A percentile compares a stretch with the other conserved stretches of the same genome.
These are phyloP conservation scores for Ascocoryne sarcoides DNA, from an alignment of 2,329 filamentous ascomycete species.

Conservation along the genomic window DNA sequence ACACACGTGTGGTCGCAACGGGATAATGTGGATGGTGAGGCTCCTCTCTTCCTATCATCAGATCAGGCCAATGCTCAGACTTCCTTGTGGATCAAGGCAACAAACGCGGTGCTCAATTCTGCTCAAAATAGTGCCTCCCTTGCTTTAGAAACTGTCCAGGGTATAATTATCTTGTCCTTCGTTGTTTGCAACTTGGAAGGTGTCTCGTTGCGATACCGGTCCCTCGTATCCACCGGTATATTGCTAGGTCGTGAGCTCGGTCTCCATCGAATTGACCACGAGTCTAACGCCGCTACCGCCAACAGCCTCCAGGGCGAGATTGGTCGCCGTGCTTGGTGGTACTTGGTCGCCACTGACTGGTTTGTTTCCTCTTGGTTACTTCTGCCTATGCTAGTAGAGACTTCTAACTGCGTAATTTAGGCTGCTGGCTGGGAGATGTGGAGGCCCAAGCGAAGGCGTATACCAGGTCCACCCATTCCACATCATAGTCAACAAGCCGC, in stretches of 20 bases:
- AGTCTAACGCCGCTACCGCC: conserved; percentile 14
- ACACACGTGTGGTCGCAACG: conserved; percentile 6
- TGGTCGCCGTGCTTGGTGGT: conserved; percentile 32
- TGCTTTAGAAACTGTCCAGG: conserved; percentile 31
- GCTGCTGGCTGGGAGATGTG: conserved; percentile 24
- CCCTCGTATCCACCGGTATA: conserved; percentile 26
- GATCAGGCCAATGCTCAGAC: conserved; percentile 26
- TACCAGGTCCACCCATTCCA: conserved; percentile 30
- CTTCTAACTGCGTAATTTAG: background rate
- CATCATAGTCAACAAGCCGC: conserved; percentile 20
- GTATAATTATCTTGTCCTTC: conserved; percentile 29
- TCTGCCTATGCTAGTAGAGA: no score
- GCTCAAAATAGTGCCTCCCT: conserved; percentile 15
- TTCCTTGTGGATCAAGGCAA: conserved; percentile 25
- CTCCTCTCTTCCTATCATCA: conserved; percentile 8
- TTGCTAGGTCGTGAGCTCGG: conserved; percentile 18
- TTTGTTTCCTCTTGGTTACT: no score
- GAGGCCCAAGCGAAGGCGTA: conserved; percentile 25
- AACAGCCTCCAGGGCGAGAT: conserved; percentile 25
- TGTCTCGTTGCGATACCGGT: conserved; percentile 25
- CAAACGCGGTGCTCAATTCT: conserved; percentile 29
- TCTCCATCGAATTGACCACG: conserved; percentile 13
- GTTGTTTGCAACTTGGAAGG: conserved; percentile 29
- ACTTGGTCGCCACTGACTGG: conserved; percentile 31
- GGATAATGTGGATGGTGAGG: conserved; percentile 5